Base-by-base conservation (phyloP, 2,329 filamentous ascomycete species). In the Fonsecaea nubica region DNA sequence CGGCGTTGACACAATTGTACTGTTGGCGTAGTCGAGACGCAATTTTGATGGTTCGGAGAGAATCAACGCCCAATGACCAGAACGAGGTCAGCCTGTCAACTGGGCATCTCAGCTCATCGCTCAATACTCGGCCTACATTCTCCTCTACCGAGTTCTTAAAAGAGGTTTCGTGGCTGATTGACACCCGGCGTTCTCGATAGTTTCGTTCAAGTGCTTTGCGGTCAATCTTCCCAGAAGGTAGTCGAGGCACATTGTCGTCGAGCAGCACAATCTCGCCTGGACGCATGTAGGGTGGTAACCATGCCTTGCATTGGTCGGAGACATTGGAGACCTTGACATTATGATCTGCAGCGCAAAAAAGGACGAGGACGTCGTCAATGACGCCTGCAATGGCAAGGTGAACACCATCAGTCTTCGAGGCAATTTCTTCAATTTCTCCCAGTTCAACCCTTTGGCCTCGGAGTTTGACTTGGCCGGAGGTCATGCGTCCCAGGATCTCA, bases 141-240 rank as follows among this genome's bases (percentile, higher is more conserved):
- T 70, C 69, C 36, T 74, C 70, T 18, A 72, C 55, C 13, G 65
- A 65, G 9, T 71, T 63, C n/a, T 57, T 32, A 21, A 65, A 60
- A 10, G 59, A 42, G 5, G 62, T 32, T 18, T 62, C 18, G 30
- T 50, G 32, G 7, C 32, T 58, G 18, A 25, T 18, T 3, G 58
- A 30, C 9, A 18, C 10, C 15, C 38, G 58, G 12, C 25, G 60
- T 7, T 61, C 73, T n/a, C 72, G 72, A 61, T 72, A 70, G 25
- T 62, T 58, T 30, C 33, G 58, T 71, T 87, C 83, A 7, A 97
- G 79, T 12, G 77, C 78, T 72, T 87, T 90, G 59, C 87, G 88
- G 73, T 97, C 90, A 13, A 93, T 84, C 74, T 97, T 97, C 0
- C 93, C 93, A 0, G 92, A 96, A 2, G 92, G 83, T 21, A 97